Evolutionary conservation across 2,329 filamentous ascomycete species (phyloP).

Genomic region (Gaeumannomyces sp.): DNA sequence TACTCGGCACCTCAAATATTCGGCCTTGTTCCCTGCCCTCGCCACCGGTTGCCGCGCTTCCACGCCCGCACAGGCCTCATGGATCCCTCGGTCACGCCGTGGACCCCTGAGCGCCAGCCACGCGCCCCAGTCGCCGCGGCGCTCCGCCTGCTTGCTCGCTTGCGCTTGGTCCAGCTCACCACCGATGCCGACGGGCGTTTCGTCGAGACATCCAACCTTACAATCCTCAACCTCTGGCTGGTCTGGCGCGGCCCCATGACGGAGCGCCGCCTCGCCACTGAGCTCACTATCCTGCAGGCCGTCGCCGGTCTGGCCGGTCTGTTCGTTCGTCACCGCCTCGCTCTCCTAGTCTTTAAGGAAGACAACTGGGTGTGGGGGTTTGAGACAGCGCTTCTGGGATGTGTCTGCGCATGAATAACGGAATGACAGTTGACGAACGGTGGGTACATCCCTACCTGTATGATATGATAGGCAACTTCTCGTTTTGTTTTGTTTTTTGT

Average conservation of each 20-base stretch:
- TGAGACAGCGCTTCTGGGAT: not conserved
- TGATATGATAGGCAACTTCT: not conserved
- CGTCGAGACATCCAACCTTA: constrained; percentile 80
- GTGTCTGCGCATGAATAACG: not conserved
- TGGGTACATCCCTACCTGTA: not conserved
- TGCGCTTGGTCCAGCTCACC: constrained; percentile 63
- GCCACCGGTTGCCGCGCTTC: constrained; percentile 85
- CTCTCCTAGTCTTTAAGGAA: constrained; percentile 79
- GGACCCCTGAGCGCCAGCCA: constrained; percentile 62
- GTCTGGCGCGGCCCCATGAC: constrained; percentile 89
- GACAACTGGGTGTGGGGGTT: constrained; percentile 61
- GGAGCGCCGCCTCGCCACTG: constrained; percentile 75
- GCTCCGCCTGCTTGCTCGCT: constrained; percentile 61
- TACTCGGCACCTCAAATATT: constrained; percentile 93
- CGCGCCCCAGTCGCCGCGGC: constrained; percentile 52
- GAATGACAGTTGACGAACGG: not conserved
- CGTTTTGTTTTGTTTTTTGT: not conserved
- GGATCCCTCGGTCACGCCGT: constrained; percentile 79
- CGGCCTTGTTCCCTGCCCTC: constrained; percentile 81
- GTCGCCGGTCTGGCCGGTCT: constrained; percentile 73
- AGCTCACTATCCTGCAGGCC: constrained; percentile 74
- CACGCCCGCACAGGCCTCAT: constrained; percentile 78
- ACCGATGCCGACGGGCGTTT: constrained; percentile 64
- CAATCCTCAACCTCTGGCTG: constrained; percentile 91
- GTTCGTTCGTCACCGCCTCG: constrained; percentile 78